Conservation (phyloP, 2,329 filamentous ascomycete genomes). For the Aspergillus brunneoviolaceus region DNA sequence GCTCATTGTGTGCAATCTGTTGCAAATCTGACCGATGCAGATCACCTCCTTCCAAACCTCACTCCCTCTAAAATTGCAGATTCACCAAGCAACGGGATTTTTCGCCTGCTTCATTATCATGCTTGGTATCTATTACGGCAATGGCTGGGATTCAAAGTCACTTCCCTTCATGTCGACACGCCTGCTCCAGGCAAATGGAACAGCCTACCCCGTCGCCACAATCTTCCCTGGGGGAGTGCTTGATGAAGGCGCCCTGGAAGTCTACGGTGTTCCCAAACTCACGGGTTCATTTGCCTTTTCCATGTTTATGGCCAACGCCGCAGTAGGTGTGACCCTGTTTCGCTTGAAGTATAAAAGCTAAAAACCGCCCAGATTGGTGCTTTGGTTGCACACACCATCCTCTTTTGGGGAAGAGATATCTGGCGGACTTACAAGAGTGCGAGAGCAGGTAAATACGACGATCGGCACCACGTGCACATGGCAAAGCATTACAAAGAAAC, state of each 20-base stretch:
- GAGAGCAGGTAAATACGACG: constrained; percentile 17
- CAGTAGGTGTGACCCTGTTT: background rate
- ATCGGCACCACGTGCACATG: constrained; percentile 27
- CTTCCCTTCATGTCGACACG: constrained; percentile 32
- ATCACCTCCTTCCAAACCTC: constrained; percentile 57
- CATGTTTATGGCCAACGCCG: constrained; percentile 9
- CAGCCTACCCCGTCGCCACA: constrained; percentile 18
- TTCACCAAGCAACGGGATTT: constrained; percentile 49
- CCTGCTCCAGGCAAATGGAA: constrained; percentile 33
- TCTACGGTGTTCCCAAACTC: constrained; percentile 27
- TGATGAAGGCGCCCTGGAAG: constrained; percentile 27
- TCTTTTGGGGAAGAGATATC: constrained; percentile 29
- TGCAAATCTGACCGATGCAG: constrained; percentile 34
- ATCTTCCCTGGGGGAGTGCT: constrained; percentile 26
- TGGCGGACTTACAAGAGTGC: constrained; percentile 23
- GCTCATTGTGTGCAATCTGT: constrained; percentile 9
- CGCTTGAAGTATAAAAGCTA: background rate
- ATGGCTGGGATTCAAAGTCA: constrained; percentile 22
- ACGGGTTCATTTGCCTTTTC: constrained; percentile 12
- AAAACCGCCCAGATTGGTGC: constrained; percentile 29
- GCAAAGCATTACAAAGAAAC: constrained; percentile 27
- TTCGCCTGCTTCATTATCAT: constrained; percentile 46
- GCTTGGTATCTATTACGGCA: constrained; percentile 26
- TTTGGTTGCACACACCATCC: constrained; percentile 25
- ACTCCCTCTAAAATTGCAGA: constrained; percentile 53